Percentiles rank a stretch among this genome's conserved stretches.
Conservation (phyloP, 305 asterid genomes). For the Salvia sclarea region DNA sequence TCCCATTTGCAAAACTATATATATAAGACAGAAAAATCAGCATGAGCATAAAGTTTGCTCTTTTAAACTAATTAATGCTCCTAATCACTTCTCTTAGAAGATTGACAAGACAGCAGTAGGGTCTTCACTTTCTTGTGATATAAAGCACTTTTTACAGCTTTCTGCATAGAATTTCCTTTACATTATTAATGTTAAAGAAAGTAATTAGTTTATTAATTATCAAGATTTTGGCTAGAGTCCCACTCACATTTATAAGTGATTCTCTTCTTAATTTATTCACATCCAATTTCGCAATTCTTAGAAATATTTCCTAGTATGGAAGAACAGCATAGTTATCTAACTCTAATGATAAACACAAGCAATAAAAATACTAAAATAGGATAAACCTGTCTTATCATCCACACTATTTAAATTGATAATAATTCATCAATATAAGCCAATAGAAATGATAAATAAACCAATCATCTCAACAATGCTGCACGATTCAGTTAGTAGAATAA, state of each 20-base stretch:
- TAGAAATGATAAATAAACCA: constrained; percentile 23
- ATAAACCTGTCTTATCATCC: constrained; percentile 17
- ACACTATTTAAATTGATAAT: not conserved
- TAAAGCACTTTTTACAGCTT: constrained; percentile 36
- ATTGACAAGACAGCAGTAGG: constrained; percentile 48
- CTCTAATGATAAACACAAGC: constrained; percentile 14
- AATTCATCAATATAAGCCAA: not conserved
- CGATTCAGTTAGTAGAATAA: constrained; percentile 7
- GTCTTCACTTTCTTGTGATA: constrained; percentile 35
- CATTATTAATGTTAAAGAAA: constrained; percentile 23
- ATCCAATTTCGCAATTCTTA: constrained; percentile 17
- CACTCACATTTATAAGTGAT: constrained; percentile 31
- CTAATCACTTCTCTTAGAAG: constrained; percentile 32
- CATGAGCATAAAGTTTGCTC: constrained; percentile 24
- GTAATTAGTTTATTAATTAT: not conserved
- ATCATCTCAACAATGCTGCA: constrained; percentile 18
- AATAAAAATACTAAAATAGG: not conserved
- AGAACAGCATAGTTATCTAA: constrained; percentile 19
- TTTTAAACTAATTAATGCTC: constrained; percentile 31
- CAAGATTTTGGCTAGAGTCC: constrained; percentile 16
- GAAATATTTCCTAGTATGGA: constrained; percentile 31
- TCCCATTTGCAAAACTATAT: constrained; percentile 28
- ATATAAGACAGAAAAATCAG: constrained; percentile 35
- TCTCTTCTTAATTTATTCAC: constrained; percentile 8
- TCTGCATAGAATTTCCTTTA: constrained; percentile 6